phyloP scores from a whole-genome alignment of 2,329 filamentous ascomycete species.

The Pleoardoris graminearum region DNA sequence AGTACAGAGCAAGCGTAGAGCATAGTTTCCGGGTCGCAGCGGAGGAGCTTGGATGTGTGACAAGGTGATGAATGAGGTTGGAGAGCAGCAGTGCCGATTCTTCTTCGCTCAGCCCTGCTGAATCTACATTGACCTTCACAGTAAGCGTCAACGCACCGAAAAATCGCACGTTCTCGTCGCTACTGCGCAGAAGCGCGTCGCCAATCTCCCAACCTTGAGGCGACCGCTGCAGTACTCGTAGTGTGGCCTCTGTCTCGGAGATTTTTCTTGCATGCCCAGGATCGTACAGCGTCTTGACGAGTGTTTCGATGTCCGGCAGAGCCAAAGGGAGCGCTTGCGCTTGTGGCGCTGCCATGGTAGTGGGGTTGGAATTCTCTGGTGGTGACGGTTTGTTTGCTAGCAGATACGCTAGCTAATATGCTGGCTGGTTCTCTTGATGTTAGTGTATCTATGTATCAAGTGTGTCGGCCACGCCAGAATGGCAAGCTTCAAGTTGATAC shows the following conservation, averaged over 20 bases:
- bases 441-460: background rate
- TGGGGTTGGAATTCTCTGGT: background rate
- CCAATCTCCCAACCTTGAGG: conserved; percentile 84
- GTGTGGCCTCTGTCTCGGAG: conserved; percentile 66
- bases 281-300: conserved; percentile 57
- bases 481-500: background rate
- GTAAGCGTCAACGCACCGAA: conserved; percentile 92
- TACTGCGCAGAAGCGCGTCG: conserved; percentile 69
- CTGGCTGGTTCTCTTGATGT: background rate
- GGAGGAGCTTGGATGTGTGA: conserved; percentile 48
- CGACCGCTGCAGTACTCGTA: conserved; percentile 79
- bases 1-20: conserved; percentile 75
- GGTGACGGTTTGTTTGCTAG: background rate
- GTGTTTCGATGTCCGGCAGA: conserved; percentile 45
- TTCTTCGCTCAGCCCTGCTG: conserved; percentile 50
- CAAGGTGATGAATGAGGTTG: conserved; percentile 43
- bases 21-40: conserved; percentile 75
- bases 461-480: background rate
- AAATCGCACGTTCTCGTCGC: conserved; percentile 79
- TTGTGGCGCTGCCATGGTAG: conserved; percentile 27
- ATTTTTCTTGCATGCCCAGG: conserved; percentile 52
- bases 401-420: background rate
- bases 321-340: conserved; percentile 29
- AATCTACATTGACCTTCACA: conserved; percentile 92
- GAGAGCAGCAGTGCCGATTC: conserved; percentile 41